Conservation (phyloP, 2,329 filamentous ascomycete species). For the Sclerotinia spermophila region DNA sequence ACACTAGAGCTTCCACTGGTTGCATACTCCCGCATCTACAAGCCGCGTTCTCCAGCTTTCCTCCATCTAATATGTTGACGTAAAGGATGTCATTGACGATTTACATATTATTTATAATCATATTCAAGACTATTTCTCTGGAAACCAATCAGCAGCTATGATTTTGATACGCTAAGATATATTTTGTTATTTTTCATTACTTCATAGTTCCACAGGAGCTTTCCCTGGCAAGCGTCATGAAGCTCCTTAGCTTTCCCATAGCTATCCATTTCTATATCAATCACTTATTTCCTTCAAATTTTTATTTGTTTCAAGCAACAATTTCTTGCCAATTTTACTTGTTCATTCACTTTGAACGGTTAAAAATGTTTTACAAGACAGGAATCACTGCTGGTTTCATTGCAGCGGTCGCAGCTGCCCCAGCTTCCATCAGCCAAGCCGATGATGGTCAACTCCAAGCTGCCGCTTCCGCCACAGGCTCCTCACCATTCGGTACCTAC, state of each 20-base stretch:
- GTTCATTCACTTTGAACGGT: neutral
- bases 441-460: neutral
- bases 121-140: neutral
- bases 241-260: neutral
- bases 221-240: slow-evolving; percentile 1
- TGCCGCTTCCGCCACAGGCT: neutral
- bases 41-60: neutral
- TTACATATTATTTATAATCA: neutral
- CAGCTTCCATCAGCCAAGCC: neutral
- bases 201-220: slow-evolving; percentile 15
- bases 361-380: slow-evolving; percentile 15
- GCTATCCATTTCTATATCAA: slow-evolving; percentile 12
- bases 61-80: neutral
- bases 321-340: neutral
- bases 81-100: neutral
- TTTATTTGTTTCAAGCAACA: neutral
- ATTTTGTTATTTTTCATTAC: slow-evolving; percentile 9
- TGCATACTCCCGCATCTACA: neutral
- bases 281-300: neutral
- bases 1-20: neutral
- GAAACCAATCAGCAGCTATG: neutral
- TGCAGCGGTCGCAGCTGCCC: neutral
- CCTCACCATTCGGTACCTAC: slow-evolving; percentile 19
- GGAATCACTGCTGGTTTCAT: slow-evolving; percentile 4
- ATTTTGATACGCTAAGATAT: neutral